These are phyloP conservation scores for Grosmannia serpens DNA, from an alignment of 2,329 filamentous ascomycete genomes.

Conservation along the genomic window DNA sequence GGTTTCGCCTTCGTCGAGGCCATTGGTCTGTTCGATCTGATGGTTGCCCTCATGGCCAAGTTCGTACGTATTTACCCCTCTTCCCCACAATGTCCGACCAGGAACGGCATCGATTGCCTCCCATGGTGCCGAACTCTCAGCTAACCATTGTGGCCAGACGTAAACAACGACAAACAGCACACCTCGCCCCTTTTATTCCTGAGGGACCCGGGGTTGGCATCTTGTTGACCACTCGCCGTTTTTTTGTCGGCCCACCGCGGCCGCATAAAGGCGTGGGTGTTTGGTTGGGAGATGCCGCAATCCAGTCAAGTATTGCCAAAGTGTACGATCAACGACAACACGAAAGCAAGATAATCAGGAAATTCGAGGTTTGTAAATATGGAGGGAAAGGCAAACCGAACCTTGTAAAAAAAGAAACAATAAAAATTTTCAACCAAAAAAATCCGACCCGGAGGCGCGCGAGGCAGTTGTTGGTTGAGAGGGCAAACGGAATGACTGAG, in stretches of 20 bases:
- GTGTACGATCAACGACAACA: slow-evolving; percentile 7
- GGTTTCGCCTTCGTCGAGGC: slow-evolving; percentile 54
- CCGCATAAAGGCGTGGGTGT: not conserved
- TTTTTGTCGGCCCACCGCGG: slow-evolving; percentile 3
- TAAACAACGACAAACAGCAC: slow-evolving; percentile 8
- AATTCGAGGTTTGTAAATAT: slow-evolving; percentile 6
- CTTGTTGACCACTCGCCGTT: slow-evolving; percentile 4
- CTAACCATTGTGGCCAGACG: slow-evolving; percentile 4
- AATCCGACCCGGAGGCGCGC: not conserved
- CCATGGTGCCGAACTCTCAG: not conserved
- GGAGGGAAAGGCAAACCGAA: slow-evolving; percentile 6
- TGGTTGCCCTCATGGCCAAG: slow-evolving; percentile 92
- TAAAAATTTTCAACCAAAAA: slow-evolving; percentile 4
- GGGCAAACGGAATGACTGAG: not conserved
- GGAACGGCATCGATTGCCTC: not conserved
- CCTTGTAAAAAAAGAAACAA: slow-evolving; percentile 6
- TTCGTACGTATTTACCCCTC: slow-evolving; percentile 46
- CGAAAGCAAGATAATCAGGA: slow-evolving; percentile 4
- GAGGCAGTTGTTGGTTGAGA: not conserved
- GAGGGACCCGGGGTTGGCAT: slow-evolving; percentile 7
- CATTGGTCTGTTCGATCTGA: slow-evolving; percentile 49
- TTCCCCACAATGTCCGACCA: not conserved
- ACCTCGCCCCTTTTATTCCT: slow-evolving; percentile 7
- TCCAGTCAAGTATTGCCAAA: slow-evolving; percentile 3
- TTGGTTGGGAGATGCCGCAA: slow-evolving; percentile 3